Base-by-base conservation (phyloP, 257 asterid genomes). In the Prunella vulgaris region DNA sequence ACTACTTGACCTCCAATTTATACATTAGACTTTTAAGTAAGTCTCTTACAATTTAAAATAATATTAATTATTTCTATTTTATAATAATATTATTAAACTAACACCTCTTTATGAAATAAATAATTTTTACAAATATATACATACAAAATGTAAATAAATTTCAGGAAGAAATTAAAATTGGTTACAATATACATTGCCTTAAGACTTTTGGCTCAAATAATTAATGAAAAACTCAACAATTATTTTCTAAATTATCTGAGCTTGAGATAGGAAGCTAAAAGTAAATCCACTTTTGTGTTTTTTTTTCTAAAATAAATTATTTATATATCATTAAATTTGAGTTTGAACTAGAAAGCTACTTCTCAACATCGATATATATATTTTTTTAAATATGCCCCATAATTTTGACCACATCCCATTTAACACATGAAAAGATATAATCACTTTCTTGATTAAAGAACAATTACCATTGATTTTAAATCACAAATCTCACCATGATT, bases 401-500 rank as follows among this genome's bases (percentile, higher is more conserved):
- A 42, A 3, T 13, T 13, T 42, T 40, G 14, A 44, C 18, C 20
- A 5, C 2, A 44, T 12, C 52, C 52, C 52, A 4, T 2, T 44
- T 14, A 14, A 15, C n/a, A 46, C 53, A 46, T 46, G 53, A 46
- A 15, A 46, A 46, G 53, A 46, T 15, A 20, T 7, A 56, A 12
- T 0, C 14, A 3, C 28, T 13, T 30, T 59, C 44, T 28, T 10
- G 21, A 58, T 27, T 58, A 15, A 59, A 59, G 20, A 28, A 15
- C 24, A 59, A 46, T 46, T n/a, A 46, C n/a, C 21, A 46, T 20
- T 15, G 56, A 30, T 46, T 51, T 64, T 20, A 33, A 59, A 53
- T 27, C 75, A 76, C 74, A 64, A 79, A 80, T 80, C 84, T 72
- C 84, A 76, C 84, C 81, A 59, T 80, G 84, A 80, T 64, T 72